Base-by-base conservation (phyloP, 139 green algal species). In the Chlorella sp. region DNA sequence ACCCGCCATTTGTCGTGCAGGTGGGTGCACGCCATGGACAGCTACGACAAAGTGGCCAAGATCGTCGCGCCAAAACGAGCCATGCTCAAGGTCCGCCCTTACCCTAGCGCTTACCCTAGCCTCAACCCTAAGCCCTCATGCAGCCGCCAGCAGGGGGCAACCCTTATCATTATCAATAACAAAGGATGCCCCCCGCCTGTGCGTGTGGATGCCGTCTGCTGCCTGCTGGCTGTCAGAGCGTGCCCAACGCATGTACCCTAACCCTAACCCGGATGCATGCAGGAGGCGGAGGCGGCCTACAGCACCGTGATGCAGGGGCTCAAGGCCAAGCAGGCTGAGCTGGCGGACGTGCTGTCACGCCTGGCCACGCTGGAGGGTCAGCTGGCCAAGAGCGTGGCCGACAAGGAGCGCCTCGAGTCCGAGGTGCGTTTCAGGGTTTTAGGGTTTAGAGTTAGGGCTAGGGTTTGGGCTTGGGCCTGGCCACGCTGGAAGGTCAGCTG, bases 11-110 rank as follows among this genome's bases (percentile, higher is more conserved):
- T 31, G 24, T 62, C 91, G 71, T 93, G 83, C 80, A 89, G 88
- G 84, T 94, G 90, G 90, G 88, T 88, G 60, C 78, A 88, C 26
- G 89, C 89, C 1, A 95, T 95, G 90, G 77, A 91, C 77, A 78
- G 79, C 35, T 95, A 95, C 82, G 81, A 95, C 80, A 84, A 73
- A 10, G 81, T 86, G 35, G 77, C 71, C 49, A 82, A 83, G 75
- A 64, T 83, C 30, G 89, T 95, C 20, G 86, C 82, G 20, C 90
- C 90, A 69, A 94, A 94, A 82, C 79, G 84, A 2, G 75, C 70
- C 29, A 80, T 80, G 20, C 82, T 93, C 2, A 51, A 51, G 55
- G 55, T 64, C 17, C 22, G 55, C 24, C 42, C 42, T 55, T 55
- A 24, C 10, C 42, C 42, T 55, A 10, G 10, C 42, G 42, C 10